Percentiles rank a stretch among this genome's conserved stretches.
Conservation (phyloP, 495 filamentous ascomycete genomes). For the Penicillium tannophilum region DNA sequence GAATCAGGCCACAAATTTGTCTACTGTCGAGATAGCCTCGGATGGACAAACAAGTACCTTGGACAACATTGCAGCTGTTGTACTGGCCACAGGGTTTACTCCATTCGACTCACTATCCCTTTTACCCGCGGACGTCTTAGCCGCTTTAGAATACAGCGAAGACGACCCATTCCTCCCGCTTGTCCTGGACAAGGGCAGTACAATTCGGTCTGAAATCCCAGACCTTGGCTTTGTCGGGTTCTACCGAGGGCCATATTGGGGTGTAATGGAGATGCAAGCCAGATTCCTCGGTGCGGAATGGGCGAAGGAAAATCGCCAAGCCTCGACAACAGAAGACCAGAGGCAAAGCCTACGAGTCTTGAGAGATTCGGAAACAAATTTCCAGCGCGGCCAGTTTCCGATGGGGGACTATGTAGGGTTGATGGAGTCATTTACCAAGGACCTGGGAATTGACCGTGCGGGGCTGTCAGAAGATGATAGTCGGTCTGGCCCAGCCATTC, state of each 20-base stretch:
- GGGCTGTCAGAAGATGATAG: constrained; percentile 8
- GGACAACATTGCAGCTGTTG: constrained; percentile 61
- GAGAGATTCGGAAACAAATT: constrained; percentile 30
- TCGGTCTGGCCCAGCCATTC: constrained; percentile 36
- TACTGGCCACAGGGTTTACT: constrained; percentile 79
- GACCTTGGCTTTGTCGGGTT: constrained; percentile 81
- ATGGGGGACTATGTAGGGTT: constrained; percentile 81
- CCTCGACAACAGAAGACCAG: constrained; percentile 20
- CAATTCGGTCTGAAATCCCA: constrained; percentile 59
- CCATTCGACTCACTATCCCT: constrained; percentile 61
- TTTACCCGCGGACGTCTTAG: constrained; percentile 56
- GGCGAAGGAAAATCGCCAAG: constrained; percentile 15
- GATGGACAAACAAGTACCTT: constrained; percentile 35
- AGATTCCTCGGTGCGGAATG: constrained; percentile 58
- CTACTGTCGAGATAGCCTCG: constrained; percentile 37
- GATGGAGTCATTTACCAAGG: constrained; percentile 68
- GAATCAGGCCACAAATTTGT: constrained; percentile 25
- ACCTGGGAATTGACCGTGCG: constrained; percentile 42
- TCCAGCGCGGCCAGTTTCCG: constrained; percentile 66
- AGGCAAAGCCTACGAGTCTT: constrained; percentile 27
- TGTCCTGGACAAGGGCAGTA: constrained; percentile 67
- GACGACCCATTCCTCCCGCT: constrained; percentile 63
- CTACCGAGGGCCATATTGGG: constrained; percentile 86
- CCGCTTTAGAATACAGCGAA: constrained; percentile 56
- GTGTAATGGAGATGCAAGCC: constrained; percentile 85